Percentiles rank a stretch among this genome's conserved stretches.
Evolutionary conservation across 257 asterid species (phyloP).

Genomic region (Solanum piurae): DNA sequence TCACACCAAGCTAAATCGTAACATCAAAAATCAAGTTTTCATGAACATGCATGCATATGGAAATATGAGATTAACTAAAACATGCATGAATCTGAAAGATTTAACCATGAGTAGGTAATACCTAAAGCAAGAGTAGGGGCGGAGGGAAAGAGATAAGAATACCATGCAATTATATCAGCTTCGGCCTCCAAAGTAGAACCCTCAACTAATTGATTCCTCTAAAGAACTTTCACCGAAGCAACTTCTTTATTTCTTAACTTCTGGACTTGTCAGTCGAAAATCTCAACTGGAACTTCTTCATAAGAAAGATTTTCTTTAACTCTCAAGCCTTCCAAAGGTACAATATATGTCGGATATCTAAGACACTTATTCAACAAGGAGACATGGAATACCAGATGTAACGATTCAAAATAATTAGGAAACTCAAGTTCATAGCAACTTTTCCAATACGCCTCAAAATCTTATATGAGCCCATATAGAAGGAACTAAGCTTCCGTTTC

Average conservation of each 20-base stretch:
- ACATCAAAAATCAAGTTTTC: no score
- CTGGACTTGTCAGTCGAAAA: not conserved
- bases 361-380: not conserved
- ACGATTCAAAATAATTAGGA: not conserved
- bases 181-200: not conserved
- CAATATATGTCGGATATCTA: not conserved
- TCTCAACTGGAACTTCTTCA: not conserved
- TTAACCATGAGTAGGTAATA: not conserved
- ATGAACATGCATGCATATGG: not conserved
- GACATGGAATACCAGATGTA: not conserved
- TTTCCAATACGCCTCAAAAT: not conserved
- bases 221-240: not conserved
- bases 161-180: not conserved
- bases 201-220: no score
- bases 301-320: not conserved
- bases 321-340: not conserved
- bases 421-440: not conserved
- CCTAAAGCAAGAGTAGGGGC: not conserved
- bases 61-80: no score
- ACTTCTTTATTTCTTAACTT: not conserved
- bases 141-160: not conserved
- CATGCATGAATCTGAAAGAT: not conserved
- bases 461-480: not conserved
- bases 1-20: no score
- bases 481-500: not conserved